Base-by-base conservation (phyloP, 306 rosid genomes). In the Cucurbita pepo region DNA sequence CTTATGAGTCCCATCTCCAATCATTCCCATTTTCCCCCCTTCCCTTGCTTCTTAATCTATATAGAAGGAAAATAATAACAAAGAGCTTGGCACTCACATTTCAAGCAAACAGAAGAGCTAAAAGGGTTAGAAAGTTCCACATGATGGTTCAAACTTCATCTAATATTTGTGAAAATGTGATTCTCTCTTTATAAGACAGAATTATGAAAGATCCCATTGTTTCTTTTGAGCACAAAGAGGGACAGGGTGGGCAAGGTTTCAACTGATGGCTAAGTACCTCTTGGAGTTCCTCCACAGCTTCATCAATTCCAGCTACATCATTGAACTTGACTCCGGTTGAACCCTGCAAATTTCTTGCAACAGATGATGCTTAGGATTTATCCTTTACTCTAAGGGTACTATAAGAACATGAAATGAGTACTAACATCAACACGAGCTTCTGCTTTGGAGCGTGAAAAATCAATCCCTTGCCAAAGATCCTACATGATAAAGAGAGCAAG, bases 381-480 rank as follows among this genome's bases (percentile, higher is more conserved):
- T 8, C 48, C n/a, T 71, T 64, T 66, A 75, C 44, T 73, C 56
- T 22, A 65, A 58, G 41, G 48, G 57, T 59, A 54, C 10, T 73
- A 73, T 25, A 69, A 77, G 70, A 43, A 76, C 75, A 58, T 34
- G 38, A 74, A 79, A 81, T 57, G 75, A 58, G 74, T 69, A 75
- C 92, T 81, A 69, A 94, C 99, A 78, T 94, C 99, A 83, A 94
- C 99, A 62, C 97, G 97, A 72, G 99, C 99, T 86, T 94, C 97
- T 55, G 99, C 95, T 86, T 94, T 94, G 58, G 99, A 90, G 76
- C 93, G 88, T 8, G 98, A 94, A 80, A 94, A 94, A 85, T 90
- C 97, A 82, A 94, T 94, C 82, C 98, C 98, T 81, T 94, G 98
- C 98, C 98, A 94, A 56, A 94, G 86, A 76, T 94, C 99, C 99